Evolutionary conservation across 1,284 basidiomycete genomes (phyloP).

Genomic region (Nidula niveotomentosa): DNA sequence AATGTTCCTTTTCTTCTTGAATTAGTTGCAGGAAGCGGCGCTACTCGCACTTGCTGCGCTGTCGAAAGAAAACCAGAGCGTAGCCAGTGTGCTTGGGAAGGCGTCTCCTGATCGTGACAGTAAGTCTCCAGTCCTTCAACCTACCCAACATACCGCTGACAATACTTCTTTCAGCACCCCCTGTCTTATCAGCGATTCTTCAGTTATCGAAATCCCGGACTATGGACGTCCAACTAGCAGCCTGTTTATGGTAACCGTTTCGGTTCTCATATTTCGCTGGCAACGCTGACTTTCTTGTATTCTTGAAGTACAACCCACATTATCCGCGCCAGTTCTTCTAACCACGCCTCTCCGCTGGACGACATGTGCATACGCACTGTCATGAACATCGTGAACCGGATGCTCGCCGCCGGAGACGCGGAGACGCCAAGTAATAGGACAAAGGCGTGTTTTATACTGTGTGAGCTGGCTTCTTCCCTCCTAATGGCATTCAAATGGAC

Average conservation of each 20-base stretch:
- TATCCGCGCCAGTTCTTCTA: slow-evolving; percentile 39
- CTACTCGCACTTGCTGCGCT: slow-evolving; percentile 71
- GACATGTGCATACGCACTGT: slow-evolving; percentile 50
- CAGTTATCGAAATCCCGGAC: slow-evolving; percentile 53
- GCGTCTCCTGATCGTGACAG: slow-evolving; percentile 31
- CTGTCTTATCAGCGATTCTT: slow-evolving; percentile 40
- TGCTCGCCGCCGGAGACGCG: slow-evolving; percentile 40
- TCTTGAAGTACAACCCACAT: slow-evolving; percentile 52
- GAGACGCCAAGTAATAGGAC: slow-evolving; percentile 43
- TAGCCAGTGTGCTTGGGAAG: slow-evolving; percentile 49
- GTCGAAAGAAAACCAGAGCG: slow-evolving; percentile 59
- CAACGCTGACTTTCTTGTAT: background rate
- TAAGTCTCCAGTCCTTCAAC: too few species aligned
- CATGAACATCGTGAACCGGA: slow-evolving; percentile 61
- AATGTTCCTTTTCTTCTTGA: too few species aligned
- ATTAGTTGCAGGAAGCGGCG: slow-evolving; percentile 68
- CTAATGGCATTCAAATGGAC: background rate
- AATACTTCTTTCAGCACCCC: slow-evolving; percentile 16
- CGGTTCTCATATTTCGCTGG: slow-evolving; percentile 9
- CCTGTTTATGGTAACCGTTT: slow-evolving; percentile 56
- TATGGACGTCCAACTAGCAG: slow-evolving; percentile 62
- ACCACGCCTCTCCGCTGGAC: slow-evolving; percentile 38
- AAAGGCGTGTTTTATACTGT: slow-evolving; percentile 77
- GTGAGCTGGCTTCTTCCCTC: slow-evolving; percentile 19
- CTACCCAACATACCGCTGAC: too few species aligned